phyloP scores from a whole-genome alignment of 805 yeast genomes.

The Scheffersomyces coipomensis region DNA sequence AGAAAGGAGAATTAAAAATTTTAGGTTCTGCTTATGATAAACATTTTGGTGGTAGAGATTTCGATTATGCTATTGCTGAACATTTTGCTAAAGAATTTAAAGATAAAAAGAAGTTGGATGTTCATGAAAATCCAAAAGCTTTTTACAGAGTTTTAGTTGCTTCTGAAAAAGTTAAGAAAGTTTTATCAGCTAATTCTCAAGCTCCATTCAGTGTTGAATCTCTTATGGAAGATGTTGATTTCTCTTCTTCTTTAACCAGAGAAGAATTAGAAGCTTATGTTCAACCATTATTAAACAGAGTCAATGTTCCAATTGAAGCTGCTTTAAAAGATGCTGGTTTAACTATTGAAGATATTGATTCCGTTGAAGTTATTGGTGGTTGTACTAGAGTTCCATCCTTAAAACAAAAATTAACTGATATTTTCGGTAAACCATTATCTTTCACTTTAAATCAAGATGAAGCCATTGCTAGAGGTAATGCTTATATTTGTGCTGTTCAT shows the following conservation, averaged over 20 bases:
- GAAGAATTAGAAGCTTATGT: slow-evolving; percentile 91
- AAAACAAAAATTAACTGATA: slow-evolving; percentile 75
- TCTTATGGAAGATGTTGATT: slow-evolving; percentile 96
- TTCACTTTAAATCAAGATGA: slow-evolving; percentile 98
- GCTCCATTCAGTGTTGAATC: slow-evolving; percentile 97
- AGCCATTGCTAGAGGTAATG: slow-evolving; percentile 98
- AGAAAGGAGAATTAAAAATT: slow-evolving; percentile 94
- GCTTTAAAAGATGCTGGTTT: slow-evolving; percentile 84
- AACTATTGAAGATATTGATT: slow-evolving; percentile 71
- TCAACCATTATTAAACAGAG: slow-evolving; percentile 74
- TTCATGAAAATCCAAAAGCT: slow-evolving; percentile 89
- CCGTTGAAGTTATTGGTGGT: slow-evolving; percentile 96
- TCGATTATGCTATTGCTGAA: slow-evolving; percentile 90
- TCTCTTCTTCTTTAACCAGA: slow-evolving; percentile 82
- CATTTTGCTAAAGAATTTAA: slow-evolving; percentile 93
- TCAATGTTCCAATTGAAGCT: slow-evolving; percentile 71
- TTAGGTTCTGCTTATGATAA: slow-evolving; percentile 91
- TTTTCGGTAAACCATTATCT: slow-evolving; percentile 83
- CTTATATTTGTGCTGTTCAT: slow-evolving; percentile 98
- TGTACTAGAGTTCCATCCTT: slow-evolving; percentile 95
- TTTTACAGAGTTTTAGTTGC: slow-evolving; percentile 89
- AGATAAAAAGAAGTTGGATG: slow-evolving; percentile 89
- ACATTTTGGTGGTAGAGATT: slow-evolving; percentile 98
- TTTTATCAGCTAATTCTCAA: slow-evolving; percentile 88
- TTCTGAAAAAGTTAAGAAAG: slow-evolving; percentile 92